Conservation (phyloP, 2,329 filamentous ascomycete species). For the Penicillium expansum region DNA sequence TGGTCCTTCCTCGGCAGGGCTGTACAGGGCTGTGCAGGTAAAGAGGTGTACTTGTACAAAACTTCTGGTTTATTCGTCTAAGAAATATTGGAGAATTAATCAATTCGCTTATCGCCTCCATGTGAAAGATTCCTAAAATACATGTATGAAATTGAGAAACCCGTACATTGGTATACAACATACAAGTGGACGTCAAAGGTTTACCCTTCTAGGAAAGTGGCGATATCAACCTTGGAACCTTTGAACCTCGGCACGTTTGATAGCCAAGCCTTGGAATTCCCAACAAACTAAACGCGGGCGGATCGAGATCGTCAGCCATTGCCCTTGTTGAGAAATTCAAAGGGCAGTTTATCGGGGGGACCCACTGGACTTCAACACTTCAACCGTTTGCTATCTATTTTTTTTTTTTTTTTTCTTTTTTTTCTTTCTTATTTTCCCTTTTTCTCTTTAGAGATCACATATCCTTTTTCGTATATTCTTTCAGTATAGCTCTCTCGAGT, state of each 20-base stretch:
- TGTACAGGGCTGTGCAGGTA: too few species aligned
- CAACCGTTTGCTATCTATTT: background rate
- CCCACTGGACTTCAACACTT: constrained; percentile 2
- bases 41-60: too few species aligned
- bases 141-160: too few species aligned
- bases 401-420: constrained; percentile 6
- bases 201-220: background rate
- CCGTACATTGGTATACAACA: too few species aligned
- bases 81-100: too few species aligned
- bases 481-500: background rate
- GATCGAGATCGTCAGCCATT: constrained; percentile 13
- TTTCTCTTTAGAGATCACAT: background rate
- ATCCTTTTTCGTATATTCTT: background rate
- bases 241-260: background rate
- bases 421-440: too few species aligned
- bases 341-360: constrained; percentile 17
- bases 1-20: too few species aligned
- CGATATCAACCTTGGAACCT: background rate
- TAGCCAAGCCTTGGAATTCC: constrained; percentile 15
- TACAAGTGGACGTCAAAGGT: too few species aligned
- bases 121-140: too few species aligned
- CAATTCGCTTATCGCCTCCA: too few species aligned
- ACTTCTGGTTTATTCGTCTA: too few species aligned
- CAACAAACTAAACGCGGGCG: constrained; percentile 22
- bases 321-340: constrained; percentile 10